A percentile compares a stretch with the other conserved stretches of the same genome.
Evolutionary conservation across 768 basidiomycete genomes (phyloP).

Genomic region (Ramaria sp.): DNA sequence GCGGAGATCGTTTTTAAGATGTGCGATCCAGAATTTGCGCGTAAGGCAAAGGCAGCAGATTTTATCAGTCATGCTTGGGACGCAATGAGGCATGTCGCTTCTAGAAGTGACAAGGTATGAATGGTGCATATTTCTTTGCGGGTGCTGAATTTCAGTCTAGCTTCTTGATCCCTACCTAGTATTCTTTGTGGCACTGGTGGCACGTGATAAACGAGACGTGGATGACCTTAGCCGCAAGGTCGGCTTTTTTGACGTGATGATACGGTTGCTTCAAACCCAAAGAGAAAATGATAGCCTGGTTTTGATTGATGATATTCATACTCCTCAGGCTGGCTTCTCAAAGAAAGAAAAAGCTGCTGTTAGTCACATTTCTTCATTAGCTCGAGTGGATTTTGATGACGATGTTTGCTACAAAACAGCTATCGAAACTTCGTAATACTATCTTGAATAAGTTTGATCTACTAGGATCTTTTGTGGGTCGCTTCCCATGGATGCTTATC

Average conservation of each 20-base stretch:
- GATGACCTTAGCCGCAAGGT: constrained; percentile 36
- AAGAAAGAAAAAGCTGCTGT: constrained; percentile 52
- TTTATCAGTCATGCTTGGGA: constrained; percentile 64
- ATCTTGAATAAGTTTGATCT: constrained; percentile 25
- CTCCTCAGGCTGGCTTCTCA: constrained; percentile 41
- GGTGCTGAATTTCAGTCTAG: constrained; percentile 21
- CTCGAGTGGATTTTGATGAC: neutral
- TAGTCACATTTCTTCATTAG: constrained; percentile 14
- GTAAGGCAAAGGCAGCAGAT: constrained; percentile 70
- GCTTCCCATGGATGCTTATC: neutral
- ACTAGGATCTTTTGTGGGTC: constrained; percentile 13
- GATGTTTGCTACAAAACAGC: constrained; percentile 28
- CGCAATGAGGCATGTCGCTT: constrained; percentile 44
- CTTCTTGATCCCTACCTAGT: constrained; percentile 53
- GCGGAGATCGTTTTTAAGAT: constrained; percentile 67
- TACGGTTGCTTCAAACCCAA: constrained; percentile 14
- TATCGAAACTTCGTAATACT: constrained; percentile 24
- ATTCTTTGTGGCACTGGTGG: constrained; percentile 51
- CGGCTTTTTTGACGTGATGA: constrained; percentile 20
- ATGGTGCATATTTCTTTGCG: neutral
- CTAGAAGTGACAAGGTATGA: constrained; percentile 45
- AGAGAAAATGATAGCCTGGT: constrained; percentile 12
- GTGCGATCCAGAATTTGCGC: constrained; percentile 62
- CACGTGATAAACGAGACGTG: constrained; percentile 46
- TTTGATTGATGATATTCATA: constrained; percentile 29